Evolutionary conservation across 2,329 filamentous ascomycete species (phyloP), one percentile per base, ranked within the genome.

Genomic region (Penicillium polonicum): DNA sequence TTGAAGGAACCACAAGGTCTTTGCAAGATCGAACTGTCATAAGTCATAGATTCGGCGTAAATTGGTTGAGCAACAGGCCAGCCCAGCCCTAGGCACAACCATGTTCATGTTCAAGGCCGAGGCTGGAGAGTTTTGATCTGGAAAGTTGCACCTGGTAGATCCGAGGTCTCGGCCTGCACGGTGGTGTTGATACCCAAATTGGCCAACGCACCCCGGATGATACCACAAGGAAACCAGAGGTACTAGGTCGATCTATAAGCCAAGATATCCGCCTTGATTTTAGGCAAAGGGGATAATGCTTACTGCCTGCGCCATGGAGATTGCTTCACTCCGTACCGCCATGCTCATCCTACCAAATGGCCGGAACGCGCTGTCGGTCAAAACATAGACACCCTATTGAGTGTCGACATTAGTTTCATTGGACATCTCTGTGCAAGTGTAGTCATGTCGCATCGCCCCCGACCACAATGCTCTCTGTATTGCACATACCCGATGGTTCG

Each of bases 151-250:
- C 85, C 85, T 0, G 94, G 94, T 54, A 99, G 80, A 72, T 96
- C 93, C 55, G 82, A 88, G 54, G 89, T 90, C 77, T 97, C 94
- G 5, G 92, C 94, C 67, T 96, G 90, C 1, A 99, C 93, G 1
- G 88, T 95, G 10, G 92, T 92, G 67, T 88, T 88, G 67, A 97
- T 92, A 6, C 93, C 94, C 79, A 99, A 81, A 50, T 89, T 92
- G n/a, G 92, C 88, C 49, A 99, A 79, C n/a, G 91, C 92, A 31
- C 94, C 94, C 57, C 93, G 84, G 60, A 99, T 90, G 48, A 99
- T 83, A 46, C 94, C 94, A 67, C 92, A 96, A 8, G 94, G 94
- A 70, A 97, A 97, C 85, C 91, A 97, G 15, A 99, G 81, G 74
- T 95, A 97, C 89, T 95, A 49, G 4, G 23, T 36, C 25, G 48